Base-by-base conservation (phyloP, 176 grass and related monocot species). In the Puya raimondii region DNA sequence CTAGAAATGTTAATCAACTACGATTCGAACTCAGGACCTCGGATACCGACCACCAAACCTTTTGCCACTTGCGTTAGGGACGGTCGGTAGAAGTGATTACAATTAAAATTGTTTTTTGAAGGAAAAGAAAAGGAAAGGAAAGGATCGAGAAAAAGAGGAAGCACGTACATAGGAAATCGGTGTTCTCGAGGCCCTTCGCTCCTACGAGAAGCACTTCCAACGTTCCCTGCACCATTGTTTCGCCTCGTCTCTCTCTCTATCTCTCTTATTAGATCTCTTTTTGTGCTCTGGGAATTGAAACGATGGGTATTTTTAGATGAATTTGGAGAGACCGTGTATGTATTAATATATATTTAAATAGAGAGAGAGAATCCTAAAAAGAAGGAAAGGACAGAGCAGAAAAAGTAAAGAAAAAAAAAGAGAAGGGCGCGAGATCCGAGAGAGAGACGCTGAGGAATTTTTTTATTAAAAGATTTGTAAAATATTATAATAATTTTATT, bases 141-240 rank as follows among this genome's bases (percentile, higher is more conserved):
- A 4, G 22, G 23, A 64, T n/a, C n/a, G n/a, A 9, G 10, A 3
- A 26, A 10, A 13, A 22, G 9, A 67, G 3, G 52, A 9, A 13
- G 16, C 65, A 53, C 84, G 47, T 86, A 99, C 90, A 81, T 23
- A 99, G 80, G 80, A 56, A 93, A 13, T 93, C 94, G 65, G 87
- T 80, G 87, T 91, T 85, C 70, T 91, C 78, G 72, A 96, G 89
- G 3, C 86, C 86, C 80, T 90, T 96, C 76, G 93, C 93, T 69
- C 84, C 79, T 56, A 96, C 86, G 71, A 96, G 89, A 70, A 92
- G 77, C 70, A 92, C 86, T 74, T 92, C 84, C 13, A 96, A 86
- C 79, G 52, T 85, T 59, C 93, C 93, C 33, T 79, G 80, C 71
- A 76, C 75, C 86, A 96, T 91, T 78, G 73, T 70, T 74, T 22